phyloP scores from a whole-genome alignment of 1,284 basidiomycete genomes.

The Melampsora americana region DNA sequence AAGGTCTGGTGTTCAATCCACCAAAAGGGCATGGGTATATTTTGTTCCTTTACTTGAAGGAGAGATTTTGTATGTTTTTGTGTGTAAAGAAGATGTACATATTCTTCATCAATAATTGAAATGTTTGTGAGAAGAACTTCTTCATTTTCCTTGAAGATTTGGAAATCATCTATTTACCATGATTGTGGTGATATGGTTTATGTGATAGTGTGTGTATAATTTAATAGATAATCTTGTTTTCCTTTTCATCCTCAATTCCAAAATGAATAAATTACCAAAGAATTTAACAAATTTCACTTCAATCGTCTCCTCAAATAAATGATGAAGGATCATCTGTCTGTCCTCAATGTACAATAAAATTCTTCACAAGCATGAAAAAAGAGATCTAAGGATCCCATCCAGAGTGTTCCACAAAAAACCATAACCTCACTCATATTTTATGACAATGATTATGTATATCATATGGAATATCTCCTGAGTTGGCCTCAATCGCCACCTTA shows the following conservation, averaged over 20 bases:
- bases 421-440: neutral
- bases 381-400: neutral
- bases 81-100: no score
- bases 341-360: neutral
- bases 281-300: no score
- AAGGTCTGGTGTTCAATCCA: conserved; percentile 45
- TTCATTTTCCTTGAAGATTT: neutral
- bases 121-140: neutral
- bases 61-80: no score
- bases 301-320: neutral
- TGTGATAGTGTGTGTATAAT: no score
- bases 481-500: neutral
- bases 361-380: neutral
- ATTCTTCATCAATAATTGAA: neutral
- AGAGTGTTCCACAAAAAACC: neutral
- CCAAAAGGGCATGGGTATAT: conserved; percentile 44
- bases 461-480: neutral
- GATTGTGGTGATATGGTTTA: neutral
- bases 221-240: neutral
- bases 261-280: neutral
- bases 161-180: neutral
- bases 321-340: neutral
- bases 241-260: neutral
- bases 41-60: no score
- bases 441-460: neutral